Percentiles rank a stretch among this genome's conserved stretches.
These are phyloP conservation scores for Hypholoma sublateritium DNA, from an alignment of 768 basidiomycete genomes.

Conservation along the genomic window DNA sequence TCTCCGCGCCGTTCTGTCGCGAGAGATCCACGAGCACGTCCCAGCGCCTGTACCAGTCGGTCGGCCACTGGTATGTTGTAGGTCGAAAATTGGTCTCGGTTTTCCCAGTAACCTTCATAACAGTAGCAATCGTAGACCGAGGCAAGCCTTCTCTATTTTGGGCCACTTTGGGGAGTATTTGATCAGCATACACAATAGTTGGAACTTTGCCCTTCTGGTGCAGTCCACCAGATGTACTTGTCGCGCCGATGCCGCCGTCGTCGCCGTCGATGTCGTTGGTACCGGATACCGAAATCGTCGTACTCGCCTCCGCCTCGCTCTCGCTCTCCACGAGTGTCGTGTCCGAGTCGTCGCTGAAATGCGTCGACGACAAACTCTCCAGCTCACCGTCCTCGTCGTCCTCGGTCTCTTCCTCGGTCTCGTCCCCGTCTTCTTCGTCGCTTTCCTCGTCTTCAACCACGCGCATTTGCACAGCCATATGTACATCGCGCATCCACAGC, in stretches of 20 bases:
- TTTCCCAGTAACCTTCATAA: too few species aligned
- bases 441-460: neutral
- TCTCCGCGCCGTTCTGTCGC: constrained; percentile 25
- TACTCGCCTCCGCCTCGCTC: constrained; percentile 28
- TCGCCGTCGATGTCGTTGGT: too few species aligned
- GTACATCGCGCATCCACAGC: constrained; percentile 63
- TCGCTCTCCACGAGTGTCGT: constrained; percentile 56
- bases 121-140: constrained; percentile 3
- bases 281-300: too few species aligned
- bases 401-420: neutral
- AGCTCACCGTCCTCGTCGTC: constrained; percentile 28
- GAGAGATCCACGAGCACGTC: constrained; percentile 48
- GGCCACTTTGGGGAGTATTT: neutral
- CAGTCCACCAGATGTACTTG: constrained; percentile 1
- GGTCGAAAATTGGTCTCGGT: too few species aligned
- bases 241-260: too few species aligned
- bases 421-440: constrained; percentile 22
- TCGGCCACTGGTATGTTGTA: constrained; percentile 33
- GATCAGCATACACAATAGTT: neutral
- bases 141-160: constrained; percentile 12
- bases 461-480: constrained; percentile 29
- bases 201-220: constrained; percentile 6
- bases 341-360: constrained; percentile 52
- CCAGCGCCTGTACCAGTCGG: constrained; percentile 56
- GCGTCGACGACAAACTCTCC: constrained; percentile 32